Conservation (phyloP, 345 rosid genomes). For the Hevea brasiliensis region DNA sequence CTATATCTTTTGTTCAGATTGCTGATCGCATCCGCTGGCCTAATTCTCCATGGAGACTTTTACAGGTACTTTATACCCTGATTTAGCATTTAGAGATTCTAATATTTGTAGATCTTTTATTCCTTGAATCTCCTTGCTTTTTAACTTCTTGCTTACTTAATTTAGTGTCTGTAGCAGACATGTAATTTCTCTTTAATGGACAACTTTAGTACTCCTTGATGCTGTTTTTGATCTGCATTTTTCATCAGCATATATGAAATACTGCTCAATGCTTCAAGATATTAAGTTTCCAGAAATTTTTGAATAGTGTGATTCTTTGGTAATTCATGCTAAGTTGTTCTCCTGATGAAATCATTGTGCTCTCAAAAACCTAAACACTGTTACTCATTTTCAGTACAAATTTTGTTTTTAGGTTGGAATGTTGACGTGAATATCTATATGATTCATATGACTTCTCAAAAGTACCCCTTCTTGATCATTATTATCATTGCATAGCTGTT, state of each 20-base stretch:
- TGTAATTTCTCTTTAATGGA: not conserved
- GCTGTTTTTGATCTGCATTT: conserved; percentile 1
- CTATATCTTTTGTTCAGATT: conserved; percentile 74
- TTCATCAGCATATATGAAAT: not conserved
- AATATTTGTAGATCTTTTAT: not conserved
- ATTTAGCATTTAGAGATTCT: not conserved
- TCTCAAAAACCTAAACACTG: too few species aligned
- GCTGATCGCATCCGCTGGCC: conserved; percentile 82
- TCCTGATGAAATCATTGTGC: too few species aligned
- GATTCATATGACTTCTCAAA: too few species aligned
- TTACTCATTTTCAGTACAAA: too few species aligned
- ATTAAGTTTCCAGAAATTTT: too few species aligned
- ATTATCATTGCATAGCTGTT: not conserved
- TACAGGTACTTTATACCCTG: conserved; percentile 54
- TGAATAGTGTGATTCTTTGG: too few species aligned
- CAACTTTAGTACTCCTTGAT: not conserved
- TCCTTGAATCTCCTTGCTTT: not conserved
- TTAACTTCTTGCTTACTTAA: not conserved
- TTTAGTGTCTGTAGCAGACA: not conserved
- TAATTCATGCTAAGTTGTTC: too few species aligned
- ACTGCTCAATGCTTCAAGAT: not conserved
- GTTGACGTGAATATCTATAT: too few species aligned
- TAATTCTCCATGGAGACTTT: conserved; percentile 88
- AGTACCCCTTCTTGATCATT: too few species aligned
- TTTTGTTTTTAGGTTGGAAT: too few species aligned